Evolutionary conservation across 2,329 filamentous ascomycete species (phyloP).

Genomic region (Atkinsonella hypoxylon): DNA sequence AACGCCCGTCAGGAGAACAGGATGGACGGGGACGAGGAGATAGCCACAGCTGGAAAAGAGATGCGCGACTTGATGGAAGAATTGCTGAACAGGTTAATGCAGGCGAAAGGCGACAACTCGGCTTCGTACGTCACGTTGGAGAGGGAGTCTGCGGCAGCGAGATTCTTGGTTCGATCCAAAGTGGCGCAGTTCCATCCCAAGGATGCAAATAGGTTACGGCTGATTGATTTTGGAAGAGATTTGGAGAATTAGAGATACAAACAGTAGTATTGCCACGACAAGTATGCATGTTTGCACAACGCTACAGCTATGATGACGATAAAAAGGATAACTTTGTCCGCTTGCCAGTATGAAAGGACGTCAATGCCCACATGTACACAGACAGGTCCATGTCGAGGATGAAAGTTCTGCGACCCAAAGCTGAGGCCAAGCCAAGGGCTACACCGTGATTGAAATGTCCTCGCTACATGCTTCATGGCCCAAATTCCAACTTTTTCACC

Average conservation of each 20-base stretch:
- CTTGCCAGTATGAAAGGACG: background rate
- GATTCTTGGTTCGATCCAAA: conserved; percentile 53
- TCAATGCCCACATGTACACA: background rate
- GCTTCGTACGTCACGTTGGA: conserved; percentile 46
- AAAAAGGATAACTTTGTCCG: background rate
- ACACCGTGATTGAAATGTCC: background rate
- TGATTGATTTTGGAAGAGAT: conserved; percentile 54
- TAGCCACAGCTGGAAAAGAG: conserved; percentile 39
- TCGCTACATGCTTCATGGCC: background rate
- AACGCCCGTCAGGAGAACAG: conserved; percentile 10
- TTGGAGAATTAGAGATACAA: conserved; percentile 35
- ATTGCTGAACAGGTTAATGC: conserved; percentile 45
- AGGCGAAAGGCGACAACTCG: conserved; percentile 40
- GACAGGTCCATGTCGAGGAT: background rate
- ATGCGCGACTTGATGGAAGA: conserved; percentile 49
- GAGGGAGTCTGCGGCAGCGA: conserved; percentile 48
- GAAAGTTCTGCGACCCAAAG: no score
- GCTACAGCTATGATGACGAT: background rate
- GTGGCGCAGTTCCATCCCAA: conserved; percentile 55
- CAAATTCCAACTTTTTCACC: background rate
- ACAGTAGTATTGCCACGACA: background rate
- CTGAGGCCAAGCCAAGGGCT: no score
- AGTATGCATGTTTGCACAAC: no score
- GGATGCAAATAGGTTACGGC: conserved; percentile 45
- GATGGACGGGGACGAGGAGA: conserved; percentile 29